Conservation (phyloP, 352 stramenopile species). For the Phytophthora macrochlamydospora region DNA sequence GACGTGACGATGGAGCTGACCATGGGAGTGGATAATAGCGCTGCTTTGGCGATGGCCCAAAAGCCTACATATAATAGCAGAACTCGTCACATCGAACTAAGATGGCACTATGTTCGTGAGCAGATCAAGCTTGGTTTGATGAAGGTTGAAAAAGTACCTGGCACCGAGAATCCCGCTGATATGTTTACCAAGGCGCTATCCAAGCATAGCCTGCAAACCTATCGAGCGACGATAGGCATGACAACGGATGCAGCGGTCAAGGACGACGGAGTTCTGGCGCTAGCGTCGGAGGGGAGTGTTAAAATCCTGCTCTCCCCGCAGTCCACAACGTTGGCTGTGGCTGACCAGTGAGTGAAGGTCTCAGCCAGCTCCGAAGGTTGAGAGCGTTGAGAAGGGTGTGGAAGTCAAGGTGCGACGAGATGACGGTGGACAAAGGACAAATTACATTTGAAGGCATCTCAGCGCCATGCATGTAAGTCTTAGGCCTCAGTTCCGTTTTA, state of each 20-base stretch:
- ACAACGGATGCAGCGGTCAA: neutral
- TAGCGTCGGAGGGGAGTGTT: neutral
- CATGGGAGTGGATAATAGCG: constrained; percentile 14
- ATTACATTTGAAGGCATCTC: too few species aligned
- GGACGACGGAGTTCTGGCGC: neutral
- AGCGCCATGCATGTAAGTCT: too few species aligned
- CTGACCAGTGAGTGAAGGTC: too few species aligned
- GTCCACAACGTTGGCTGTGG: too few species aligned
- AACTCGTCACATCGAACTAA: constrained; percentile 6
- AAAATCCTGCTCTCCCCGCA: neutral
- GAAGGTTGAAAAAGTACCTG: neutral
- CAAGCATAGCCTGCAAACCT: neutral
- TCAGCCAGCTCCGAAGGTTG: too few species aligned
- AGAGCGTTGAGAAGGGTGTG: too few species aligned
- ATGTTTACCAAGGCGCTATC: neutral
- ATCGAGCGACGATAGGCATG: neutral
- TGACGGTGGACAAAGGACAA: too few species aligned
- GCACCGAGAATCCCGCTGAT: neutral
- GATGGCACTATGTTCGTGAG: neutral
- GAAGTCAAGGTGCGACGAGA: too few species aligned
- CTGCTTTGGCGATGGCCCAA: constrained; percentile 5
- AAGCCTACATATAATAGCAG: constrained; percentile 15
- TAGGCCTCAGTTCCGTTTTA: too few species aligned
- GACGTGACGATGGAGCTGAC: neutral
- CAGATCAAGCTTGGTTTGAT: neutral